Conservation (phyloP, 148 eudicot genomes). For the Chenopodium album region DNA sequence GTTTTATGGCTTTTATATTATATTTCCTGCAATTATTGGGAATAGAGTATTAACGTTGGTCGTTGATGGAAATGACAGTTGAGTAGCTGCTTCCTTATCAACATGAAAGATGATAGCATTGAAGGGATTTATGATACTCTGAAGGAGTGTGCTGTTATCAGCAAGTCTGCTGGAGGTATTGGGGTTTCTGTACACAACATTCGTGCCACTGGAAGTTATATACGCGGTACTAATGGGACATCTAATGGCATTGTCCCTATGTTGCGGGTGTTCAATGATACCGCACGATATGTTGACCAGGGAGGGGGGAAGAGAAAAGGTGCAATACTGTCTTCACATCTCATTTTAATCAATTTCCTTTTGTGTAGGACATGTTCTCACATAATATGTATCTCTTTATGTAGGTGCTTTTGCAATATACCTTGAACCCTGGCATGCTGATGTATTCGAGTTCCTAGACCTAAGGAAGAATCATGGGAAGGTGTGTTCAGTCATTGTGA, state of each 20-base stretch:
- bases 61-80: conserved; percentile 47
- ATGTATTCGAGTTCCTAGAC: conserved; percentile 78
- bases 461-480: conserved; percentile 97
- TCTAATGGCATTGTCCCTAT: conserved; percentile 97
- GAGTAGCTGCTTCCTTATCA: conserved; percentile 93
- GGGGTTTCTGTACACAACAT: conserved; percentile 89
- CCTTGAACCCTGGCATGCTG: conserved; percentile 99
- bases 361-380: background rate
- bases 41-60: background rate
- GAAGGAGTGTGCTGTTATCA: conserved; percentile 93
- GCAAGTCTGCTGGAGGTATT: conserved; percentile 98
- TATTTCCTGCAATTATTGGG: background rate
- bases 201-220: conserved; percentile 95
- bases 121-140: conserved; percentile 92
- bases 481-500: conserved; percentile 34
- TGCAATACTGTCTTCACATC: conserved; percentile 5
- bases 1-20: background rate
- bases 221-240: conserved; percentile 95
- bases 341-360: background rate
- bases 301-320: conserved; percentile 99
- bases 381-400: background rate
- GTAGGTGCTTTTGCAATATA: conserved; percentile 97
- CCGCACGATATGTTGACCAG: conserved; percentile 98
- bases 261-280: conserved; percentile 94
- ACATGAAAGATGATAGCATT: conserved; percentile 95